Conservation (phyloP, 2,329 filamentous ascomycete genomes). For the Biscogniauxia sp. region DNA sequence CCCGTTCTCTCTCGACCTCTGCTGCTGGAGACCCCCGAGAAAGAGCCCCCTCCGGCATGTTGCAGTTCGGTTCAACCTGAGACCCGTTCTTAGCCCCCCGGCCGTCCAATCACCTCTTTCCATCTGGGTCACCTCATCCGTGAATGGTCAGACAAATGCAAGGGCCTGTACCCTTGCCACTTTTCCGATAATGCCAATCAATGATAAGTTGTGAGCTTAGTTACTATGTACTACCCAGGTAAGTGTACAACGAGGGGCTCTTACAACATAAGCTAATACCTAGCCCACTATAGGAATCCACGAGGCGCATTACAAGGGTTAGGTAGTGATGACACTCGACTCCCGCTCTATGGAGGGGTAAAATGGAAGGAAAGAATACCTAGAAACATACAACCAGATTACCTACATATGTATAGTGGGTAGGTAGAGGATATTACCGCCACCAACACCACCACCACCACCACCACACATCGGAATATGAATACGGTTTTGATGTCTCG, state of each 20-base stretch:
- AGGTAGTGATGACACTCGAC: no score
- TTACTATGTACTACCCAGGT: no score
- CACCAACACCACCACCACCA: no score
- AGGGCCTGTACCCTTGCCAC: background rate
- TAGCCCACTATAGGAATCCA: constrained; percentile 9
- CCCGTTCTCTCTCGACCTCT: constrained; percentile 10
- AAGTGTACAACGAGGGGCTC: background rate
- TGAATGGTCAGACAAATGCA: background rate
- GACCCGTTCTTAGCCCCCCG: background rate
- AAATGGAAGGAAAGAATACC: no score
- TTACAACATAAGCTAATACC: no score
- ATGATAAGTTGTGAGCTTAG: background rate
- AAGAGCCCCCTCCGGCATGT: constrained; percentile 6
- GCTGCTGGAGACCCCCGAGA: constrained; percentile 7
- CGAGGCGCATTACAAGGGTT: background rate
- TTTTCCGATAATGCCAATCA: background rate
- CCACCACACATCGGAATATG: no score
- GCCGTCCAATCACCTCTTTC: constrained; percentile 16
- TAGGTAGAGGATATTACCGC: background rate
- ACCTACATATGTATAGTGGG: no score
- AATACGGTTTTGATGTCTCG: no score
- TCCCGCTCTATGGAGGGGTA: no score
- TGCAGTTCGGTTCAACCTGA: constrained; percentile 11
- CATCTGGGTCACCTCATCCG: constrained; percentile 13
- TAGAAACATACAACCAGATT: no score